Evolutionary conservation across 768 basidiomycete genomes (phyloP), one percentile per base, ranked within the genome.

Genomic region (Boletus sp.): DNA sequence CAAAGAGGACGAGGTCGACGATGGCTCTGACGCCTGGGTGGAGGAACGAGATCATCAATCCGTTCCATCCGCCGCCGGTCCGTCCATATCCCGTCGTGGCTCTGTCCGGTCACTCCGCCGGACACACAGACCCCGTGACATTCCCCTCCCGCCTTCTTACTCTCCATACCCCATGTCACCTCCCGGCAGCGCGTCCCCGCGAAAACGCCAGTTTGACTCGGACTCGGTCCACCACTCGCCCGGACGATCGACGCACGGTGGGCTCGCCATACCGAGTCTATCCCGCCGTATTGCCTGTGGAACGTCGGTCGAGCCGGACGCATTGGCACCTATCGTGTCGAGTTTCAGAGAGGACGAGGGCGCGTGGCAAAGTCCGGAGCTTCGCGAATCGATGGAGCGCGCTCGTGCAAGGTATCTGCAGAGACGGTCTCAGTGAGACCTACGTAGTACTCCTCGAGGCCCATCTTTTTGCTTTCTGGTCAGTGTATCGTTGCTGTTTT

Each of bases 1-100:
- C 5, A 76, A 83, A 52, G 87, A 89, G 59, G 89, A 90, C 54
- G 84, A 85, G 61, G 80, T 84, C 4, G 90, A 91, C 56, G 89
- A 91, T 63, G 90, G 87, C 2, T 77, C 76, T 7, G 88, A 82
- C 8, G 77, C 75, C 2, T 93, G 90, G 90, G 84, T 85, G 53
- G 89, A 90, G 50, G 85, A 87, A 40, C 77, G 46, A n/a, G 51
- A 56, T 6, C 25, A 27, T 7, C 50, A 13, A 21, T 29, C 17
- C 5, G 14, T 39, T 25, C 38, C 41, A 25, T 38, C 50, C 14
- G n/a, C 13, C 17, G 9, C 55, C 1, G 57, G 49, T 10, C 53
- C 60, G 1, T 66, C 65, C 34, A 61, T 60, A 54, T 73, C 63
- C 29, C 72, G 59, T 10, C 66, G 48, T 34, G 60, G 65, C 50